Conservation (phyloP, 495 filamentous ascomycete species). For the Aspergillus baeticus region DNA sequence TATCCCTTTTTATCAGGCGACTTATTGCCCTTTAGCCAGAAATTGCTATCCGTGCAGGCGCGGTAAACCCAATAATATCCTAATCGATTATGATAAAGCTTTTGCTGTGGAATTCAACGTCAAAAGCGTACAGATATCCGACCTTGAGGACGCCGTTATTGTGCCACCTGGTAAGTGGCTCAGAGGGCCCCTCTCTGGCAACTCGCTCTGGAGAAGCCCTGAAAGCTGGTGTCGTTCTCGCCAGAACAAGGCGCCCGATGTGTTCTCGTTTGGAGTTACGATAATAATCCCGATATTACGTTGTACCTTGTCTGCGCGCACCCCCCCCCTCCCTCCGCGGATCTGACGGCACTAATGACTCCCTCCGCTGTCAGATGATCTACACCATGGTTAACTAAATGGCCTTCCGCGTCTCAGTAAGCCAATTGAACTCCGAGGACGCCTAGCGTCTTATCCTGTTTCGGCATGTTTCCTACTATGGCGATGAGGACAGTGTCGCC, state of each 20-base stretch:
- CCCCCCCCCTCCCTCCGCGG: too few relatives aligned
- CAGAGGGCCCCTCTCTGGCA: slow-evolving; percentile 32
- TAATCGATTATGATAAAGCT: not conserved
- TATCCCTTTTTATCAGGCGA: slow-evolving; percentile 43
- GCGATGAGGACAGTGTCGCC: slow-evolving; percentile 35
- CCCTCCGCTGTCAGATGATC: too few relatives aligned
- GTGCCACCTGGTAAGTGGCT: slow-evolving; percentile 31
- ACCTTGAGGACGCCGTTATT: slow-evolving; percentile 46
- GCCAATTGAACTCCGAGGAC: slow-evolving; percentile 34
- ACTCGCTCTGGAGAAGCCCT: slow-evolving; percentile 39
- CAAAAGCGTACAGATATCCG: slow-evolving; percentile 15
- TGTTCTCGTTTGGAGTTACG: slow-evolving; percentile 42
- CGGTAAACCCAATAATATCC: slow-evolving; percentile 30
- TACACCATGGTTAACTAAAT: slow-evolving; percentile 28
- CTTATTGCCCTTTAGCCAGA: slow-evolving; percentile 40
- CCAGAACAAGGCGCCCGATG: slow-evolving; percentile 36
- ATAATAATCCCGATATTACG: slow-evolving; percentile 18
- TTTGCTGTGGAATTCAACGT: not conserved
- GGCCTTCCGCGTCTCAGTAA: slow-evolving; percentile 23
- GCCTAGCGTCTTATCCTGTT: slow-evolving; percentile 44
- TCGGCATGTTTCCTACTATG: slow-evolving; percentile 50
- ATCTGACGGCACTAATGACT: too few relatives aligned
- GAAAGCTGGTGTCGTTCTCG: slow-evolving; percentile 33
- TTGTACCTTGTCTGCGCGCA: not conserved
- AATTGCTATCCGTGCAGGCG: slow-evolving; percentile 26